Evolutionary conservation across 495 filamentous ascomycete species (phyloP).

Genomic region (Aspergillus leporis): DNA sequence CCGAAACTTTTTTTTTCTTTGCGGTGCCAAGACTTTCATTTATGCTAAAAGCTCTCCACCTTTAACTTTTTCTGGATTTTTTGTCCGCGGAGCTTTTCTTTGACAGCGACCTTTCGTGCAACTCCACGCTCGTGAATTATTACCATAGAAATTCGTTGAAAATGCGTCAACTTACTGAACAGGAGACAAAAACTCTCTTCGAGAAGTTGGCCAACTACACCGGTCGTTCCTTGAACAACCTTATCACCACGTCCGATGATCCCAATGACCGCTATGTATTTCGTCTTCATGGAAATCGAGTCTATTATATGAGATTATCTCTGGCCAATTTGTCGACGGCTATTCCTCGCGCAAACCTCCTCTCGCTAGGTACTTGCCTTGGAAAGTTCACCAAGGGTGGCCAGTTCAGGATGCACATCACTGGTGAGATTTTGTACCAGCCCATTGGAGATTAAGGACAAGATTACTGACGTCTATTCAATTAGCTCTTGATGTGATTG

Average conservation of each 20-base stretch:
- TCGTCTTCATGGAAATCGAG: slow-evolving; percentile 72
- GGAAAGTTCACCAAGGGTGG: slow-evolving; percentile 92
- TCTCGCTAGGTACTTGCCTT: slow-evolving; percentile 82
- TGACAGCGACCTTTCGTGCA: neutral
- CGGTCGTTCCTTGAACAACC: slow-evolving; percentile 71
- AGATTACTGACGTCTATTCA: neutral
- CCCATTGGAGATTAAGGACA: neutral
- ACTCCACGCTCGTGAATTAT: too few relatives aligned
- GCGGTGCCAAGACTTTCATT: slow-evolving; percentile 29
- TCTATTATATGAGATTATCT: slow-evolving; percentile 85
- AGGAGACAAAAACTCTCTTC: slow-evolving; percentile 73
- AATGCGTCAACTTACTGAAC: slow-evolving; percentile 76
- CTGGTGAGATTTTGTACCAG: slow-evolving; percentile 12
- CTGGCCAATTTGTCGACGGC: slow-evolving; percentile 89
- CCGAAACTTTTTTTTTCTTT: slow-evolving; percentile 26
- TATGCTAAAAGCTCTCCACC: slow-evolving; percentile 18
- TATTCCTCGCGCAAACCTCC: slow-evolving; percentile 73
- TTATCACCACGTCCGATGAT: slow-evolving; percentile 74
- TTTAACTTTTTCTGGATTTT: slow-evolving; percentile 17
- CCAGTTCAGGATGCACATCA: slow-evolving; percentile 59
- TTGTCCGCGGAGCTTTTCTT: slow-evolving; percentile 21
- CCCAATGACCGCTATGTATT: slow-evolving; percentile 76
- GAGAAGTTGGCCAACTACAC: slow-evolving; percentile 83
- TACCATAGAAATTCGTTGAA: slow-evolving; percentile 24
- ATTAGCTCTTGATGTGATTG: slow-evolving; percentile 69